A percentile compares a stretch with the other conserved stretches of the same genome.
These are phyloP conservation scores for Kazachstania sp. DNA, from an alignment of 1,139 yeast species.

Conservation along the genomic window DNA sequence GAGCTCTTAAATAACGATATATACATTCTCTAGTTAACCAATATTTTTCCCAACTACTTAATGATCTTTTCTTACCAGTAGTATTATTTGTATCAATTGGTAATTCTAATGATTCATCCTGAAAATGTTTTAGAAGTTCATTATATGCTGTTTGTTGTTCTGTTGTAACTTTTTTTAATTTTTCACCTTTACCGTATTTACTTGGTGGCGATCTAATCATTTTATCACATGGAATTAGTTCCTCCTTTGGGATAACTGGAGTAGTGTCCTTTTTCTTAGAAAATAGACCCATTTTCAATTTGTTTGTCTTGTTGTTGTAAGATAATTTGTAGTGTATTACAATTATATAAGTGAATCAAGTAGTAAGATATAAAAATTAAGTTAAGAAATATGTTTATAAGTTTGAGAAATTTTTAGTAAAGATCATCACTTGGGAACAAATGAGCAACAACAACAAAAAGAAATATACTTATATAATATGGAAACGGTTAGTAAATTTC, in stretches of 20 bases:
- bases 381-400: no score
- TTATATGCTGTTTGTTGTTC: constrained; percentile 52
- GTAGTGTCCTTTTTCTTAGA: constrained; percentile 15
- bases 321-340: no score
- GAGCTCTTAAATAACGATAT: constrained; percentile 76
- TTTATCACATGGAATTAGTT: constrained; percentile 20
- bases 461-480: no score
- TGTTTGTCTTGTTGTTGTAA: not conserved
- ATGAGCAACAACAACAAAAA: no score
- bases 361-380: no score
- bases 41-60: constrained; percentile 58
- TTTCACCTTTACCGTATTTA: constrained; percentile 12
- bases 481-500: no score
- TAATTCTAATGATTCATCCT: constrained; percentile 33
- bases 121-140: constrained; percentile 50
- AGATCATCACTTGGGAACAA: no score
- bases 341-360: no score
- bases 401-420: no score
- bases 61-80: constrained; percentile 24
- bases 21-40: constrained; percentile 90
- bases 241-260: constrained; percentile 10
- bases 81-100: constrained; percentile 33
- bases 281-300: constrained; percentile 23
- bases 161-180: constrained; percentile 35
- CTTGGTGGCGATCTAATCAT: constrained; percentile 21